These are phyloP conservation scores for Urtica urens DNA, from an alignment of 306 rosid species.

Conservation along the genomic window DNA sequence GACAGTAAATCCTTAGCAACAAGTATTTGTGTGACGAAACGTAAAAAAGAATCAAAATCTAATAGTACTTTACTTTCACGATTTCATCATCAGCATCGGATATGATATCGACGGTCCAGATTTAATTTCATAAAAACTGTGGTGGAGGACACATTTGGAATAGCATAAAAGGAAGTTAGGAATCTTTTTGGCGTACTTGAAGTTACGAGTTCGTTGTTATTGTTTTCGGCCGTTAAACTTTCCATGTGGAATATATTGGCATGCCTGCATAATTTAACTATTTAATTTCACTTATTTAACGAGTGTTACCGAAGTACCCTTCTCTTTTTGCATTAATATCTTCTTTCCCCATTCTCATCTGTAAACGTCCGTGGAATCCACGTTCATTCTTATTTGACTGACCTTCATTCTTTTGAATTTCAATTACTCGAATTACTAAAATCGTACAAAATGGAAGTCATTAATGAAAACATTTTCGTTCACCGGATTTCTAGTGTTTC, in stretches of 20 bases:
- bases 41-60: conserved; percentile 30
- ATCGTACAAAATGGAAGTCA: no score
- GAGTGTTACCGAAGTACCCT: conserved; percentile 9
- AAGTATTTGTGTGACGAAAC: conserved; percentile 19
- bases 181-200: conserved; percentile 19
- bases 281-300: neutral
- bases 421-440: no score
- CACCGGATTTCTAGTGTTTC: no score
- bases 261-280: neutral
- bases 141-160: neutral
- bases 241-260: neutral
- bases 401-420: no score
- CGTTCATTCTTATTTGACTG: no score
- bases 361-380: no score
- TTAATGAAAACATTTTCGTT: no score
- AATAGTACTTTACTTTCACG: no score
- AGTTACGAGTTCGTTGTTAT: conserved; percentile 51
- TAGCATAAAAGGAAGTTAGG: conserved; percentile 16
- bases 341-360: neutral
- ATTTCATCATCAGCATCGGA: conserved; percentile 7
- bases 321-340: neutral
- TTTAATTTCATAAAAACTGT: neutral
- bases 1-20: conserved; percentile 18
- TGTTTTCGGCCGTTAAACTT: conserved; percentile 34
- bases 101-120: conserved; percentile 26